Base-by-base conservation (phyloP, 331 rosid genomes). In the Pyrus hybrid region DNA sequence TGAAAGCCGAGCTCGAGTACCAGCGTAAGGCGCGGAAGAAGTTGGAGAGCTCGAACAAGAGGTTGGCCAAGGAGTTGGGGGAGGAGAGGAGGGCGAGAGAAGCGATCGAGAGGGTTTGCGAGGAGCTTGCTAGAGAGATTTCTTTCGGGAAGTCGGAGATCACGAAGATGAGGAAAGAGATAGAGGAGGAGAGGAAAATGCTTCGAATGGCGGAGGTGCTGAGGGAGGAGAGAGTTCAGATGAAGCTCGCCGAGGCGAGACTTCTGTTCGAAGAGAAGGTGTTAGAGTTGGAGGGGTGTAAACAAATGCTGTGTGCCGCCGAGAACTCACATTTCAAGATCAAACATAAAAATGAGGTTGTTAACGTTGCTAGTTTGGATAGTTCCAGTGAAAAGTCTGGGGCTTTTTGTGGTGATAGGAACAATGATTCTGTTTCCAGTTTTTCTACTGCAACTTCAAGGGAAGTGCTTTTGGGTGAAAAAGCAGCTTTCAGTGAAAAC, bases 161-260 rank as follows among this genome's bases (percentile, higher is more conserved):
- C 13, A 49, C 13, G 29, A 41, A 64, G 67, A 76, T 85, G 83
- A 85, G 79, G 71, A 82, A 77, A 7, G 86, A 87, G 57, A 80
- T 87, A 43, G 89, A 85, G 41, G 89, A 87, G 29, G 91, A 85
- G 72, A 80, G 89, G 14, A 87, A 87, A 79, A 87, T 87, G 91
- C 57, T 87, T 17, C 76, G 85, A 63, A 63, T 87, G 77, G 86
- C 87, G 26, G 89, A 85, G 76, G 83, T 78, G 60, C 65, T 87
- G 17, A 83, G 89, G 26, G 91, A 87, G 45, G 89, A 87, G 76
- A 83, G 89, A 68, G 87, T 87, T 75, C 91, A 82, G 74, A 87
- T 87, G 91, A 87, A 87, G 77, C 84, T 87, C 7, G 56, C 84
- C 2, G 91, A 87, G 53, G 89, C 88, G 16, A 87, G 81, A 79